Evolutionary conservation across 2,329 filamentous ascomycete species (phyloP), one percentile per base, ranked within the genome.

Genomic region (Aureobasidium pullulans): DNA sequence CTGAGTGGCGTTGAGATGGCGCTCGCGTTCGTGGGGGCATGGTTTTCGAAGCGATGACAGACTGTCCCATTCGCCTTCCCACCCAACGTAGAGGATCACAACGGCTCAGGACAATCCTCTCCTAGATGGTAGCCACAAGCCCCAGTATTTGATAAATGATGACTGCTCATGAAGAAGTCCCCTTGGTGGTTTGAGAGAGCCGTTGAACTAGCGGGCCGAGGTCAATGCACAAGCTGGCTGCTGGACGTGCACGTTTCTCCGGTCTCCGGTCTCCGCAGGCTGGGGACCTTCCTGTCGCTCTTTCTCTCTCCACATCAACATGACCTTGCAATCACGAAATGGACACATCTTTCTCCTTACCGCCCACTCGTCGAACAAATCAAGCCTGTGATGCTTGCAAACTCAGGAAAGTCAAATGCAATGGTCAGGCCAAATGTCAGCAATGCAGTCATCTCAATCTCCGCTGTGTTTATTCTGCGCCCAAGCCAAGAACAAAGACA

Each of bases 311-410:
- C 39, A 36, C 40, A 37, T 13, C n/a, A 19, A 37, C 29, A 46
- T 57, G 40, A 28, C 42, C 28, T 36, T 36, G 8, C 16, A 9
- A 43, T 47, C 28, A 15, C 54, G 34, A 48, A 31, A 57, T 57
- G 54, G 19, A 57, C 16, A 57, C 54, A 31, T 57, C 54, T 5
- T 57, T 57, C 11, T 57, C 54, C 3, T 23, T 59, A 7, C 39
- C 57, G 11, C 57, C 46, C 1, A 37, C 46, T 36, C 57, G 57
- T 44, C 57, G 57, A 11, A 59, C 57, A 13, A 59, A 50, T 19
- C 57, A 84, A 50, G 76, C 77, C n/a, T 78, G 77, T 62, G 75
- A 79, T 61, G 72, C 75, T 6, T 79, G 76, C 66, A 76, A 75
- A 54, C 65, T 74, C 3, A 72, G 77, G 15, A 79, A 78, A 62